Base-by-base conservation (phyloP, 2,329 filamentous ascomycete genomes). In the Apiospora kogelbergensis region DNA sequence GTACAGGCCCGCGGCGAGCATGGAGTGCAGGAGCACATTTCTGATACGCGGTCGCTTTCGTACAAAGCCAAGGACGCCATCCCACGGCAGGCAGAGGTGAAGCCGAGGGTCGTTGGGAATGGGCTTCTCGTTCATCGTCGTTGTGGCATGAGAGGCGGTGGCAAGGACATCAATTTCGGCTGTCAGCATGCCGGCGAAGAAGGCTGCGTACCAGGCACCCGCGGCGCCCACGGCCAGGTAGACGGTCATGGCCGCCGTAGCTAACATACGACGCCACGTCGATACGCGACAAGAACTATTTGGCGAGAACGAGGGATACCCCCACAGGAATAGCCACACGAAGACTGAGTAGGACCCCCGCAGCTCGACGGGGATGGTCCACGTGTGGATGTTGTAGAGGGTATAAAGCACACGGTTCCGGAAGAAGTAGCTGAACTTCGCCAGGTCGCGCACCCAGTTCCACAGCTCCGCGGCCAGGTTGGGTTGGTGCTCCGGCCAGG, bases 281-380 rank as follows among this genome's bases (percentile, higher is more conserved):
- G 67, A 26, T 24, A 44, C 40, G 22, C 44, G 33, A 2, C 17
- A 15, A 13, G 40, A 11, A 13, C 40, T 5, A 15, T 5, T 42
- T 42, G 40, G 4, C 13, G 20, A n/a, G 26, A 6, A 30, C 17
- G 22, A 9, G 2, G 24, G 24, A 11, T 7, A n/a, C 2, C 53
- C 53, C 45, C 69, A 42, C 17, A 44, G 33, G 41, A 70, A 70
- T 1, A 71, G 67, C 70, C 70, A 70, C 30, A 70, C 68, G 48
- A 65, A 65, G 10, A 71, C 24, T 17, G 63, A 64, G 17, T 68
- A 41, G 42, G 65, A 70, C 26, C 67, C 70, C n/a, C 70, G 67
- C 41, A 71, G 48, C 67, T 71, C 68, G 20, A 68, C 70, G 65
- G 67, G 45, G 33, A 70, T 68, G 57, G 70, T 68, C 68, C 70